Percentiles rank a stretch among this genome's conserved stretches.
phyloP scores from a whole-genome alignment of 2,329 filamentous ascomycete genomes.

The Penicillium sp. region DNA sequence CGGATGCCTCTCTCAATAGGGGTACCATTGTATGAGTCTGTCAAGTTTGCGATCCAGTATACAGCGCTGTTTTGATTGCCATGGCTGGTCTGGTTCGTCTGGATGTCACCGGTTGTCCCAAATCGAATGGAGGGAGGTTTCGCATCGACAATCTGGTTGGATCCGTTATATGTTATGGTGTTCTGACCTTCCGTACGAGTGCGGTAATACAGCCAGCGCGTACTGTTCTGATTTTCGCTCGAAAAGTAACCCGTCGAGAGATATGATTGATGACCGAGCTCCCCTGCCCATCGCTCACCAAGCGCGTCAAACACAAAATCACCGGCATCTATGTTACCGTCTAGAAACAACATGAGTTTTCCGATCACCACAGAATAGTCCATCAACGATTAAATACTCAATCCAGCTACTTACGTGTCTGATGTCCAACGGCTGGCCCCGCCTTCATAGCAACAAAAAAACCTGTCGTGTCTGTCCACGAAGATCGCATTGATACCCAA shows the following conservation, averaged over 20 bases:
- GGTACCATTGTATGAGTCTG: not conserved
- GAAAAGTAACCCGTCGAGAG: constrained; percentile 2
- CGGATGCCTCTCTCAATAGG: not conserved
- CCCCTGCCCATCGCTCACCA: constrained; percentile 5
- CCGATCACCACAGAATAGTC: too few species aligned
- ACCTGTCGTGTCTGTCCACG: not conserved
- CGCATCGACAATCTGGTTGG: not conserved
- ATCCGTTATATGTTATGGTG: not conserved
- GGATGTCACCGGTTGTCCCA: not conserved
- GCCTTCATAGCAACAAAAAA: constrained; percentile 3
- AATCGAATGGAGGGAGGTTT: not conserved
- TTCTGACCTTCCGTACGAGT: constrained; percentile 4
- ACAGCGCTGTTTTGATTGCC: not conserved
- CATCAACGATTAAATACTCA: too few species aligned
- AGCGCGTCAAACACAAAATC: constrained; percentile 4
- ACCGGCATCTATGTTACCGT: not conserved
- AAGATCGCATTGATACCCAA: constrained; percentile 3
- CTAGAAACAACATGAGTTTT: too few species aligned
- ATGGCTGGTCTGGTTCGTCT: not conserved
- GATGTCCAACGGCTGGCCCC: not conserved
- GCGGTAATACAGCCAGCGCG: not conserved
- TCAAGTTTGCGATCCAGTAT: constrained; percentile 1
- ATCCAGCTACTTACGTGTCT: not conserved
- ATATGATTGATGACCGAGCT: not conserved
- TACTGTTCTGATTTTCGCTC: not conserved